Percentiles rank a stretch among this genome's conserved stretches.
phyloP scores from a whole-genome alignment of 2,329 filamentous ascomycete genomes.

The Kalaharituber pfeilii region DNA sequence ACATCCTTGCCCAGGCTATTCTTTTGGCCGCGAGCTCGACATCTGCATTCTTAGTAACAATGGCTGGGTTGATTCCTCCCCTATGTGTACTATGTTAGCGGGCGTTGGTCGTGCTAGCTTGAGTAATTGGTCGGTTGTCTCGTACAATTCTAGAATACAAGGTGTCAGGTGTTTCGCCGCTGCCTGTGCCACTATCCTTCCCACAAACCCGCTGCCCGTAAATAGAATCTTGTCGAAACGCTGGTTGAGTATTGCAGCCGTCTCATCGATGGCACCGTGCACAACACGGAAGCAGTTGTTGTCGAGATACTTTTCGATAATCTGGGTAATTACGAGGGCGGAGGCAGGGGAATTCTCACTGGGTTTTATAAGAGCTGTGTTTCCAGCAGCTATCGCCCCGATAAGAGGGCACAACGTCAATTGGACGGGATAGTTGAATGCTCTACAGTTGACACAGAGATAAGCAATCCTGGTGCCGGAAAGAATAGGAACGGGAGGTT shows the following conservation, averaged over 20 bases:
- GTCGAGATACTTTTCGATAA: conserved; percentile 62
- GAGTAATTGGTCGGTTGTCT: neutral
- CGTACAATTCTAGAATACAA: conserved; percentile 58
- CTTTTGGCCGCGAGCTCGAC: conserved; percentile 63
- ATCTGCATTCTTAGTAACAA: conserved; percentile 71
- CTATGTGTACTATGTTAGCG: conserved; percentile 5
- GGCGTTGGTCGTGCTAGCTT: neutral
- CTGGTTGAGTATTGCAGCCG: conserved; percentile 61
- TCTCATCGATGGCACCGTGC: conserved; percentile 67
- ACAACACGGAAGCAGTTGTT: conserved; percentile 56
- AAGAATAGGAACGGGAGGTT: neutral
- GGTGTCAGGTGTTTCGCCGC: conserved; percentile 80
- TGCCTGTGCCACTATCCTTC: conserved; percentile 75
- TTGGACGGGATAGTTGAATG: conserved; percentile 88
- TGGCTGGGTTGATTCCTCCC: conserved; percentile 79
- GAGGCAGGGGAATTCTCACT: conserved; percentile 63
- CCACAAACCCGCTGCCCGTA: conserved; percentile 66
- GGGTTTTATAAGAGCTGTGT: conserved; percentile 78
- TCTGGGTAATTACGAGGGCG: conserved; percentile 61
- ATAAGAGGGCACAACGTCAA: conserved; percentile 61
- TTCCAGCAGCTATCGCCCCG: conserved; percentile 82
- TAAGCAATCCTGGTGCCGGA: neutral
- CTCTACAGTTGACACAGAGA: conserved; percentile 28
- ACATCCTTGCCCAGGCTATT: conserved; percentile 71
- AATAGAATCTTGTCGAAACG: conserved; percentile 99